Evolutionary conservation across 306 rosid genomes (phyloP), one percentile per base, ranked within the genome.

Genomic region (Psophocarpus tetragonolobus): DNA sequence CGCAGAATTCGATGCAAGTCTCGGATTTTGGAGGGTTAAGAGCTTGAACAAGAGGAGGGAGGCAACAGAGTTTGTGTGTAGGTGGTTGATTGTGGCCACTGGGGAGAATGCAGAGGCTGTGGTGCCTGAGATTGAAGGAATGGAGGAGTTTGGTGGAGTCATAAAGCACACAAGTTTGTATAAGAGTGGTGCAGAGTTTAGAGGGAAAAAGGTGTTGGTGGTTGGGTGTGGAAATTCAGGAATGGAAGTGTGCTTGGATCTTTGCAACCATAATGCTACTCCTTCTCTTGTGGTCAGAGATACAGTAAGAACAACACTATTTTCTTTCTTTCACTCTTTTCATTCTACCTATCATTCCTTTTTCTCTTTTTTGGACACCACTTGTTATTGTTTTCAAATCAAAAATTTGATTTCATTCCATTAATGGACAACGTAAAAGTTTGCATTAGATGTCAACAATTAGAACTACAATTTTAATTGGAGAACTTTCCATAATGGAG

Each of bases 181-280:
- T 29, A 90, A 90, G 51, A 87, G 89, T 53, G 97, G 96, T 0
- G 82, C 70, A 0, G 96, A 92, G 50, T 90, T 90, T 6, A 51
- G 71, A 62, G 91, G 87, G 66, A 82, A 90, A 69, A 86, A 2
- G 32, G 96, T 92, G 47, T 85, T 92, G 89, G 97, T 92, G 1
- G 97, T 92, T 12, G 97, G 97, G 0, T 90, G 97, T 85, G 97
- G 97, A 8, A 92, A 92, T 86, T 92, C 97, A 0, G 97, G 97
- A 32, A 92, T 92, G 97, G 97, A 92, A 85, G 96, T 92, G 7
- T 92, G 97, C 74, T 85, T 92, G 85, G 97, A 92, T 89, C 97
- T 92, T 47, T 90, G 92, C 76, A 86, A 90, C 79, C 83, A 86
- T 80, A 71, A 83, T 84, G 94, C 96, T 72, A 73, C 78, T 71